phyloP scores from a whole-genome alignment of 768 basidiomycete species.

The Amanita muscaria region DNA sequence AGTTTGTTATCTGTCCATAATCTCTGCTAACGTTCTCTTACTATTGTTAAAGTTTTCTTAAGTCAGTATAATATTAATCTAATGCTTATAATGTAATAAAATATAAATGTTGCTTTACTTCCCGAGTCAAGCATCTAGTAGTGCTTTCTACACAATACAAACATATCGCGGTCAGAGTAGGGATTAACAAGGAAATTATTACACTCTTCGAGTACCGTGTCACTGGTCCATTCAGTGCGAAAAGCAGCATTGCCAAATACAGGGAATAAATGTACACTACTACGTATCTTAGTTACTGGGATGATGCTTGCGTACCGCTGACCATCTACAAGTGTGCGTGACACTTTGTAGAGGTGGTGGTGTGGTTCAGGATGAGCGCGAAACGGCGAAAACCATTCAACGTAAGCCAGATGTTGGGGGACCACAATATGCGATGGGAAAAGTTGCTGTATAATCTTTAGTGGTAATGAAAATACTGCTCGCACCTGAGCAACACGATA shows the following conservation, averaged over 20 bases:
- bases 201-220: neutral
- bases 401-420: slow-evolving; percentile 18
- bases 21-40: too few species aligned
- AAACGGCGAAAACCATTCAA: slow-evolving; percentile 21
- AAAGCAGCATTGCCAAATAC: slow-evolving; percentile 5
- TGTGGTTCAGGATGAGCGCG: slow-evolving; percentile 8
- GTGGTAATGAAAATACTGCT: slow-evolving; percentile 18
- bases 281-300: slow-evolving; percentile 17
- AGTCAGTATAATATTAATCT: too few species aligned
- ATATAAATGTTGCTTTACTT: too few species aligned
- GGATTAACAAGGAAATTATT: slow-evolving; percentile 2
- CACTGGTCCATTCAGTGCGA: slow-evolving; percentile 2
- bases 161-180: too few species aligned
- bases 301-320: slow-evolving; percentile 16
- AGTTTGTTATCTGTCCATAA: too few species aligned
- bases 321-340: slow-evolving; percentile 4
- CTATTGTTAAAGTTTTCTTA: too few species aligned
- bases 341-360: slow-evolving; percentile 14
- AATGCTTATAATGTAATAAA: too few species aligned
- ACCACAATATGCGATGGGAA: slow-evolving; percentile 5
- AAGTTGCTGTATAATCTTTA: slow-evolving; percentile 4
- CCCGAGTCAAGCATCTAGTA: too few species aligned
- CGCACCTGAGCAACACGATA: too few species aligned
- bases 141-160: too few species aligned
- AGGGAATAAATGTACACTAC: slow-evolving; percentile 20